Percentiles rank a stretch among this genome's conserved stretches.
phyloP scores from a whole-genome alignment of 345 rosid species.

The Noccaea bulbosa region DNA sequence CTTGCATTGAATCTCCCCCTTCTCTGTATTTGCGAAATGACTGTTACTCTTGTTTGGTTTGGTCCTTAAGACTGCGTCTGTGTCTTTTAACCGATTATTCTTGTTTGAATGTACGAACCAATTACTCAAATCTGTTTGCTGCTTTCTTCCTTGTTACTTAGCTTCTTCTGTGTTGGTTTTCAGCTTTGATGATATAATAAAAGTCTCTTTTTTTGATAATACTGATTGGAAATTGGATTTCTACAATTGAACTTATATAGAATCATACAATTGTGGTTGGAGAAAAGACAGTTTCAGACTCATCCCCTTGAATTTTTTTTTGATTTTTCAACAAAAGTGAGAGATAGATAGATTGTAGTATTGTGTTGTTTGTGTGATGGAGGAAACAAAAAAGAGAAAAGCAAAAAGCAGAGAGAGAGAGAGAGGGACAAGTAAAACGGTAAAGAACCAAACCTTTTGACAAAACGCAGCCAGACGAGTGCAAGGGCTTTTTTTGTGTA shows the following conservation, averaged over 20 bases:
- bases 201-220: not conserved
- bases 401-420: not conserved
- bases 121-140: constrained; percentile 23
- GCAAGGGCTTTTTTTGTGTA: constrained; percentile 34
- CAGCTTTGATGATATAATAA: constrained; percentile 18
- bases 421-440: not conserved
- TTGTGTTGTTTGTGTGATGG: constrained; percentile 35
- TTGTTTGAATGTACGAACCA: constrained; percentile 28
- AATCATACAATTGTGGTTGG: constrained; percentile 27
- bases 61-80: constrained; percentile 18
- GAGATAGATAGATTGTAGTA: constrained; percentile 30
- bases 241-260: constrained; percentile 6
- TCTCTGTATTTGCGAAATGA: constrained; percentile 22
- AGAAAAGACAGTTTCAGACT: constrained; percentile 30
- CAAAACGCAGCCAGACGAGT: constrained; percentile 45
- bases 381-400: constrained; percentile 16
- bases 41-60: constrained; percentile 26
- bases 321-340: constrained; percentile 11
- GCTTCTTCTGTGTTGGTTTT: not conserved
- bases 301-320: constrained; percentile 28
- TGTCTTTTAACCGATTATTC: constrained; percentile 9
- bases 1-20: constrained; percentile 7
- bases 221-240: too few species aligned
- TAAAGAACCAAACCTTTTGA: constrained; percentile 37
- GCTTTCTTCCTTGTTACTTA: not conserved